Evolutionary conservation across 2,329 filamentous ascomycete species (phyloP).

Genomic region (Aplosporella prunicola): DNA sequence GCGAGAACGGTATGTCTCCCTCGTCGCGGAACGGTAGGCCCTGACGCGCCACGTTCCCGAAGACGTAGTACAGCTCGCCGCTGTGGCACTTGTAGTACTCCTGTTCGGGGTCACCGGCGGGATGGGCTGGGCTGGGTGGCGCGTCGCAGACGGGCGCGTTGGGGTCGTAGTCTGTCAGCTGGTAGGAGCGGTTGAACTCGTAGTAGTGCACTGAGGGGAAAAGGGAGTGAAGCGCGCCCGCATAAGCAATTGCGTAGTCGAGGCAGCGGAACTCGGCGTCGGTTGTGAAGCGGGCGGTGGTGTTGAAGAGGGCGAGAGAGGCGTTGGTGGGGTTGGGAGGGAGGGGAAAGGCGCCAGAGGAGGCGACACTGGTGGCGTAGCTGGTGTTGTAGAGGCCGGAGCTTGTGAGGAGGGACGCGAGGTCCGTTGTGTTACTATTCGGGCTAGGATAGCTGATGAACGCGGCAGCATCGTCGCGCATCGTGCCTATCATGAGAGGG

Average conservation of each 20-base stretch:
- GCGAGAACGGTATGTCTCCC: conserved; percentile 22
- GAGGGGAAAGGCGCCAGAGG: conserved; percentile 17
- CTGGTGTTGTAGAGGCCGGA: conserved; percentile 11
- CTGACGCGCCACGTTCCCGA: conserved; percentile 26
- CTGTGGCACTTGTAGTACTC: conserved; percentile 22
- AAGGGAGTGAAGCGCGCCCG: conserved; percentile 16
- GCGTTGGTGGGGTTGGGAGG: conserved; percentile 18
- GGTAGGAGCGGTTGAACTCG: conserved; percentile 25
- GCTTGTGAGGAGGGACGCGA: conserved; percentile 17
- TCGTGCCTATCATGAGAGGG: conserved; percentile 20
- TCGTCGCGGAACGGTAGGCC: conserved; percentile 22
- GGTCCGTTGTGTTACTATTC: conserved; percentile 16
- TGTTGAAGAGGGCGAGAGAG: conserved; percentile 25
- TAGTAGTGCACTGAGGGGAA: conserved; percentile 21
- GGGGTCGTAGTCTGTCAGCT: conserved; percentile 19
- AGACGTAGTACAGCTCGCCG: conserved; percentile 24
- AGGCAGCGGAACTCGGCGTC: conserved; percentile 25
- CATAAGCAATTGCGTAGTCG: conserved; percentile 20
- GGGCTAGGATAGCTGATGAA: conserved; percentile 21
- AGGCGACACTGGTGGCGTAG: conserved; percentile 13
- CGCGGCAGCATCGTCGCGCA: conserved; percentile 25
- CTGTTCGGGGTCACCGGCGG: conserved; percentile 18
- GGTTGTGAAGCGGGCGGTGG: conserved; percentile 22
- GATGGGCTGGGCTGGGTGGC: conserved; percentile 17
- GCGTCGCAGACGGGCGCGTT: conserved; percentile 27